Evolutionary conservation across 208 protist species (phyloP).

Genomic region (Polymyxa betae): DNA sequence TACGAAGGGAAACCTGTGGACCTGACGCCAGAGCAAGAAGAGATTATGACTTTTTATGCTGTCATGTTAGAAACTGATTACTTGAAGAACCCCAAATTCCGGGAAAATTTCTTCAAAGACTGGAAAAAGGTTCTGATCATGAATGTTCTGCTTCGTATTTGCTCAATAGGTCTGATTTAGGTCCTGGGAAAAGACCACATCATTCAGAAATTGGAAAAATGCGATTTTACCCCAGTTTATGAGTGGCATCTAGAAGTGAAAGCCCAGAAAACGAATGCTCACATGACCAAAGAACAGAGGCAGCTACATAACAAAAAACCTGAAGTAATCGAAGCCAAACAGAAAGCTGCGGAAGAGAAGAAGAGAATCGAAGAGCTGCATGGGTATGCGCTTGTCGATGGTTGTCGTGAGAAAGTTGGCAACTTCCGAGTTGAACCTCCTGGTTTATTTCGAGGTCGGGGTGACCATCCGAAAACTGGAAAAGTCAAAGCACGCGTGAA

Average conservation of each 20-base stretch:
- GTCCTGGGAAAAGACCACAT: conserved; percentile 74
- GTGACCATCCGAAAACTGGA: conserved; percentile 93
- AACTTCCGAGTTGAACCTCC: conserved; percentile 97
- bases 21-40: conserved; percentile 91
- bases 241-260: conserved; percentile 82
- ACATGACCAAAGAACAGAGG: conserved; percentile 87
- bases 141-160: conserved; percentile 82
- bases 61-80: conserved; percentile 88
- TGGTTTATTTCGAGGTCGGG: conserved; percentile 96
- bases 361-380: conserved; percentile 85
- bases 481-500: conserved; percentile 88
- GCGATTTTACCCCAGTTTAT: conserved; percentile 94
- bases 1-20: conserved; percentile 89
- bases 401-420: conserved; percentile 79
- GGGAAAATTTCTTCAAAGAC: conserved; percentile 95
- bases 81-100: conserved; percentile 89
- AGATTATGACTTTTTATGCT: conserved; percentile 97
- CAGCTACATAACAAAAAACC: background rate
- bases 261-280: conserved; percentile 79
- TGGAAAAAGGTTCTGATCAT: conserved; percentile 85
- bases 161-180: conserved; percentile 25
- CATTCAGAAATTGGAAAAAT: conserved; percentile 89
- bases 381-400: conserved; percentile 88
- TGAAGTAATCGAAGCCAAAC: background rate
- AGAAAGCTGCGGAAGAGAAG: conserved; percentile 72